Evolutionary conservation across 164 flowering plant genomes (phyloP).

Genomic region (Magnolia sinica): DNA sequence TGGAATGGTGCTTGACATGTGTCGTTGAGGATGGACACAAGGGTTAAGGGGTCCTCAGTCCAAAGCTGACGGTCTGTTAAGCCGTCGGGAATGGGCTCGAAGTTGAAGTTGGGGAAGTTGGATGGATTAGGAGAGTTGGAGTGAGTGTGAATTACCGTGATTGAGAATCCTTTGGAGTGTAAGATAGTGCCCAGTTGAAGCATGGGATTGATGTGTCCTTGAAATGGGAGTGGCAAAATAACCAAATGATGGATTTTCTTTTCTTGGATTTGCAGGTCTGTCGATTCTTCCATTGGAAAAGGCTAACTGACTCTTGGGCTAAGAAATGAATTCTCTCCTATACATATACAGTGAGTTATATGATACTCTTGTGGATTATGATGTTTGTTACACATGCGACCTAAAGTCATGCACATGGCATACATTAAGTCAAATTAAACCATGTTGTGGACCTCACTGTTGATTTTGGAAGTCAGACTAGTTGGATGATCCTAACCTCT

Average conservation of each 20-base stretch:
- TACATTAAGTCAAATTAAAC: too few relatives aligned
- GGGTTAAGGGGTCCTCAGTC: neutral
- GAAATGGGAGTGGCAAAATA: constrained; percentile 38
- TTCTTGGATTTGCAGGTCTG: neutral
- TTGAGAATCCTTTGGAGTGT: constrained; percentile 44
- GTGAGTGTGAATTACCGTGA: constrained; percentile 39
- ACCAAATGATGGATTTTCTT: constrained; percentile 8
- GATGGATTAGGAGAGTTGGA: constrained; percentile 40
- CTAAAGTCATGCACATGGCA: too few relatives aligned
- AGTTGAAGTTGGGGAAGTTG: constrained; percentile 35
- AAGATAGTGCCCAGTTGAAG: constrained; percentile 42
- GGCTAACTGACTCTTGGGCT: too few relatives aligned
- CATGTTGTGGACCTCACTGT: too few relatives aligned
- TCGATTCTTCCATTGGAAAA: too few relatives aligned
- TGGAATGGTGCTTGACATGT: constrained; percentile 15
- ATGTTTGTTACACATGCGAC: too few relatives aligned
- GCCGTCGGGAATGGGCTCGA: constrained; percentile 24
- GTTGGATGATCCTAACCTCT: too few relatives aligned
- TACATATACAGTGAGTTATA: too few relatives aligned
- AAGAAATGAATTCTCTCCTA: too few relatives aligned
- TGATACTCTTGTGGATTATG: too few relatives aligned
- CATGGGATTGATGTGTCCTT: constrained; percentile 55
- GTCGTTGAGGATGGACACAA: neutral
- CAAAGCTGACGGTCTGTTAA: neutral
- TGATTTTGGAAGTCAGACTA: too few relatives aligned